Evolutionary conservation across 768 basidiomycete species (phyloP), one percentile per base, ranked within the genome.

Genomic region (Amanita pseudoporphyria): DNA sequence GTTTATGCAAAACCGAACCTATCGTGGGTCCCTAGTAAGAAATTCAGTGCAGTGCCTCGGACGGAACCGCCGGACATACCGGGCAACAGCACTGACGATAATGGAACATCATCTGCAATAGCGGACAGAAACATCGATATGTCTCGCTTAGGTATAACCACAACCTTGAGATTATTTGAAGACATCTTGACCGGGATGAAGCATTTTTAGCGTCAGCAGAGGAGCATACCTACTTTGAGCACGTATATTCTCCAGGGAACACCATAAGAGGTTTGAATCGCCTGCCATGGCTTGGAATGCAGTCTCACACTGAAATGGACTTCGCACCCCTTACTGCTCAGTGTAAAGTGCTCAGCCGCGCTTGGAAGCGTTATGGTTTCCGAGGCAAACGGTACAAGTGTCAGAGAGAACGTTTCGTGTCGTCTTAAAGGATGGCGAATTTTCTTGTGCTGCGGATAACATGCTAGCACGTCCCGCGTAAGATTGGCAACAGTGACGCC

Each of bases 81-180:
- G 48, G 91, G 90, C 30, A 95, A 72, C 52, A 79, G 64, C n/a
- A 93, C 59, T 18, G 83, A 82, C 7, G 87, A 88, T 24, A 95
- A 65, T 6, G 82, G 74, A 0, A 77, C 66, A 2, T 66, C 59
- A 62, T 92, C 83, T 2, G 89, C 83, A 41, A 95, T 68, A 28
- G 76, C 67, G 9, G 74, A 67, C 43, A 76, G 53, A 53, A 72
- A 92, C 2, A 77, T 73, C 5, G 75, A 67, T 46, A 81, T 60
- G 48, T 79, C 68, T 50, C 89, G 71, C 38, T 66, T 71, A n/a
- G 78, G 76, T 28, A 91, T 60, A 18, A 90, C 69, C 4, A 80
- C 56, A 13, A 91, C 54, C 49, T 64, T 67, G 22, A 35, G 10
- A 19, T 32, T 4, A 12, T 41, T n/a, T 36, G 21, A 42, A 3